Conservation (phyloP, 225 moss, liverwort and hornwort species). For the Climacium dendroides region DNA sequence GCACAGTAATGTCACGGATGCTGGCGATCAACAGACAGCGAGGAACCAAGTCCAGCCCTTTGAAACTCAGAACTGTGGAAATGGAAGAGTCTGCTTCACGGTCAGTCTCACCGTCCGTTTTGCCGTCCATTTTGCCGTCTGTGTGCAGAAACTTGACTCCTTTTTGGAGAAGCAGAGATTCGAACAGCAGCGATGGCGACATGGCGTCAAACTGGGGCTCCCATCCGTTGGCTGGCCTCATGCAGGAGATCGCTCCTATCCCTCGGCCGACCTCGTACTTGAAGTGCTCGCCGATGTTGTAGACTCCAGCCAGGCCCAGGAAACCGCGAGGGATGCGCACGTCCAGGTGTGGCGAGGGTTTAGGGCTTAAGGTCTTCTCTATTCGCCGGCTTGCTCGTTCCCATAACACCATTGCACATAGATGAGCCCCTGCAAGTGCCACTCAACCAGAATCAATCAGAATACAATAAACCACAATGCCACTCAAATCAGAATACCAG, state of each 20-base stretch:
- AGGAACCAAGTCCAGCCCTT: conserved; percentile 21
- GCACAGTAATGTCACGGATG: conserved; percentile 39
- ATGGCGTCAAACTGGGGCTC: conserved; percentile 42
- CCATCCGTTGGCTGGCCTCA: conserved; percentile 73
- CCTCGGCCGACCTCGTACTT: conserved; percentile 62
- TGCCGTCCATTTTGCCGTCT: background rate
- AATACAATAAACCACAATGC: background rate
- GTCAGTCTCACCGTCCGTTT: background rate
- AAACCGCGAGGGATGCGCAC: conserved; percentile 46
- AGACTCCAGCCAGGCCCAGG: conserved; percentile 69
- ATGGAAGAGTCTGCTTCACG: background rate
- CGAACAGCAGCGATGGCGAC: conserved; percentile 74
- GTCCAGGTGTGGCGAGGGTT: background rate
- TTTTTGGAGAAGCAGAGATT: conserved; percentile 25
- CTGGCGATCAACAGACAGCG: conserved; percentile 45
- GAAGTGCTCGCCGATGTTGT: conserved; percentile 80
- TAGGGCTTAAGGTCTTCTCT: background rate
- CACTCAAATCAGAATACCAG: background rate
- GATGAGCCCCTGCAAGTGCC: conserved; percentile 33
- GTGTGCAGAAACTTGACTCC: background rate
- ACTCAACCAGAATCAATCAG: background rate
- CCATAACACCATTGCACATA: conserved; percentile 67
- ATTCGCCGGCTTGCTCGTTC: conserved; percentile 40
- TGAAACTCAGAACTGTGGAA: background rate
- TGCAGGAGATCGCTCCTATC: conserved; percentile 55